Conservation (phyloP, 768 basidiomycete genomes). For the Dacryopinax primogenitus region DNA sequence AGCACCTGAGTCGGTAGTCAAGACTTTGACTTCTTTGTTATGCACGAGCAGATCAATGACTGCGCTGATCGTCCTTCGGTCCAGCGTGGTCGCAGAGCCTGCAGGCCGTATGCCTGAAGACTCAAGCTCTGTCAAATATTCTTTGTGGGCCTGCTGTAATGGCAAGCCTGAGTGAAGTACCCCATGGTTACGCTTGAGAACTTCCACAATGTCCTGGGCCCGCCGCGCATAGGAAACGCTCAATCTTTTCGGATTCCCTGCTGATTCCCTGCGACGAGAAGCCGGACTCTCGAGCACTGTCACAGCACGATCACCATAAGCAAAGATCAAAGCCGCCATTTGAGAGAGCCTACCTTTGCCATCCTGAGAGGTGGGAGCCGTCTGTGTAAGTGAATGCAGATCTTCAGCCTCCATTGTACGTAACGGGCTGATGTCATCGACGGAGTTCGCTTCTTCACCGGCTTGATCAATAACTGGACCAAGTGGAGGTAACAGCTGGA, state of each 20-base stretch:
- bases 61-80: neutral
- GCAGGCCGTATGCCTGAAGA: neutral
- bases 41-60: constrained; percentile 19
- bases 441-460: no score
- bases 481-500: no score
- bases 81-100: neutral
- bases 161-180: neutral
- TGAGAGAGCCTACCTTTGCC: no score
- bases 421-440: no score
- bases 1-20: constrained; percentile 19
- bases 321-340: no score
- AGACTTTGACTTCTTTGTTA: constrained; percentile 16
- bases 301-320: no score
- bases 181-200: neutral
- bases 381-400: no score
- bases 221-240: neutral
- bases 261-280: neutral
- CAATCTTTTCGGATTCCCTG: neutral
- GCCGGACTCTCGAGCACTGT: no score
- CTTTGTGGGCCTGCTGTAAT: neutral
- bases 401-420: no score
- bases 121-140: neutral
- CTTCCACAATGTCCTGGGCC: neutral
- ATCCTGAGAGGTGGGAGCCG: no score
- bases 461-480: no score